Percentiles rank a stretch among this genome's conserved stretches.
phyloP scores from a whole-genome alignment of 176 grass and related monocot species.

The Oryza rufipogon region DNA sequence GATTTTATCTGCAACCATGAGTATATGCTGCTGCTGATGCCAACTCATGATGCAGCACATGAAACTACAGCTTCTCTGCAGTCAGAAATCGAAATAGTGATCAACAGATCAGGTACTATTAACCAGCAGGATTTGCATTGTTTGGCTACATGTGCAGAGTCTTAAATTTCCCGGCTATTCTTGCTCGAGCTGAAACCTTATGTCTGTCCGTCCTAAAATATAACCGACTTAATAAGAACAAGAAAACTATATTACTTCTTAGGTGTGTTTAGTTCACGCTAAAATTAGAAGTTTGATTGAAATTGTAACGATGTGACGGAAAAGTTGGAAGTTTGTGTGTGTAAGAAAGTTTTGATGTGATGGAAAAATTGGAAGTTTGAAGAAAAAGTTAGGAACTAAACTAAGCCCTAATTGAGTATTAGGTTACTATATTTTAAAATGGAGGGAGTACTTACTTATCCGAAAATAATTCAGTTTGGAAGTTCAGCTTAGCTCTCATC shows the following conservation, averaged over 20 bases:
- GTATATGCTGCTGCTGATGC: neutral
- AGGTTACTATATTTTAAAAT: too few species aligned
- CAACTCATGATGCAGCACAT: neutral
- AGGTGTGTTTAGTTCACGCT: too few species aligned
- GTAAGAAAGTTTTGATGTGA: too few species aligned
- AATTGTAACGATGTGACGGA: too few species aligned
- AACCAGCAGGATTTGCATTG: neutral
- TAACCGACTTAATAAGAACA: too few species aligned
- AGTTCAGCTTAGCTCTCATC: neutral
- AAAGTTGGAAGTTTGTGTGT: too few species aligned
- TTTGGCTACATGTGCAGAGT: neutral
- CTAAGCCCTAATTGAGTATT: too few species aligned
- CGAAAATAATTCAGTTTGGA: neutral
- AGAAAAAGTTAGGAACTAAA: too few species aligned
- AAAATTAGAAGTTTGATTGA: too few species aligned
- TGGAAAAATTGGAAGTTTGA: too few species aligned
- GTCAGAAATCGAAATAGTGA: neutral
- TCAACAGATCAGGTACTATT: neutral
- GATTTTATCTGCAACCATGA: neutral
- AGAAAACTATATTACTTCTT: too few species aligned
- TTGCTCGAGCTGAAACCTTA: neutral
- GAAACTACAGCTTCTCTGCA: neutral
- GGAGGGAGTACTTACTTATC: neutral
- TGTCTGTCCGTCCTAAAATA: neutral
- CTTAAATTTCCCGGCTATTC: neutral